Evolutionary conservation across 2,329 filamentous ascomycete genomes (phyloP), one percentile per base, ranked within the genome.

Genomic region (Diplodia seriata): DNA sequence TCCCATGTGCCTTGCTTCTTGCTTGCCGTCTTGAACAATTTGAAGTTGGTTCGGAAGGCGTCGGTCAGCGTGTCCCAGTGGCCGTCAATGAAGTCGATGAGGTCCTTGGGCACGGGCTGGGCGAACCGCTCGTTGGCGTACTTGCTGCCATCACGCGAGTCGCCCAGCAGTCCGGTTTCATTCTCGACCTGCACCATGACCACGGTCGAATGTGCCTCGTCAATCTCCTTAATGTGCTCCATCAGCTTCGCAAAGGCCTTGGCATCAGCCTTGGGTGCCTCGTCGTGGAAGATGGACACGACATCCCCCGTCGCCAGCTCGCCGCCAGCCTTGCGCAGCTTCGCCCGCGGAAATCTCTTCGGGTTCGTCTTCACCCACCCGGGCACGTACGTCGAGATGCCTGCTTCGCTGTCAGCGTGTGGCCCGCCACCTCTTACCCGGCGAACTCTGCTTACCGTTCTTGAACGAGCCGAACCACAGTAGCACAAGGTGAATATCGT

Each of bases 131-230:
- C 72, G 20, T 85, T 76, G 1, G 83, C 84, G 6, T 73, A 72
- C 1, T 72, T 71, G 3, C 79, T 82, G 2, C 81, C 76, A 70
- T 86, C 85, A 26, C 84, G 78, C 8, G 81, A 85, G 70, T 86
- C 85, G 0, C 84, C 84, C 0, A 86, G 75, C 0, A 86, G 69
- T 0, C 85, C 85, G 0, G 79, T 80, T 74, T 87, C 85, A 51
- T 87, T 87, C 73, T 87, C 83, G n/a, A 87, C 84, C 69, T 87
- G 85, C 0, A 86, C 80, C 85, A 86, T 86, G 2, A 87, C 70
- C 0, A 87, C 84, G 0, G 84, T 87, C 2, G 76, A 79, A 53
- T 86, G 77, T 12, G 78, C 72, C 1, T 74, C 74, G 55, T 86
- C 84, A 4, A 86, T 72, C 2, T 82, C 74, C 7, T 80, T 79